Evolutionary conservation across 73 alveolate species (phyloP).

Genomic region (Symbiodinium pilosum): DNA sequence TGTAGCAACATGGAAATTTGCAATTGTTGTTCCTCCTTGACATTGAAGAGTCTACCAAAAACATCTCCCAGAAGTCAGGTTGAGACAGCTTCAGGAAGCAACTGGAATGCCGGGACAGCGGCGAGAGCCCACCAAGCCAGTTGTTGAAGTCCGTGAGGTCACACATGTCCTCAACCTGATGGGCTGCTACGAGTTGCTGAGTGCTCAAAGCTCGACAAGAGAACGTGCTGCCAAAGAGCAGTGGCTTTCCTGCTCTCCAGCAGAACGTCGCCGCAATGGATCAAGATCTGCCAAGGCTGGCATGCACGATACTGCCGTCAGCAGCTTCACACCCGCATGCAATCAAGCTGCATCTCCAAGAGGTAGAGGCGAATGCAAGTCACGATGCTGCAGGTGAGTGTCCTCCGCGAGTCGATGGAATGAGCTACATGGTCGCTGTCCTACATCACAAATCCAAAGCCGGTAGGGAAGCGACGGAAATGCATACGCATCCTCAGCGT

Average conservation of each 20-base stretch:
- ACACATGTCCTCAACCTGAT: not conserved
- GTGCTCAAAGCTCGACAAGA: no score
- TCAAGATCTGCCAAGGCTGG: constrained; percentile 12
- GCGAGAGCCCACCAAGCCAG: not conserved
- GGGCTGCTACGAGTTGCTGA: not conserved
- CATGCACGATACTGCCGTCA: not conserved
- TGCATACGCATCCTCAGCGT: not conserved
- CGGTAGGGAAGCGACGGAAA: not conserved
- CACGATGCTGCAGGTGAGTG: constrained; percentile 57
- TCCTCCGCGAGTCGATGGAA: no score
- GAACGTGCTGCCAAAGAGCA: not conserved
- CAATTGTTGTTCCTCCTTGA: not conserved
- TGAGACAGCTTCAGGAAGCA: not conserved
- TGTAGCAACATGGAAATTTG: no score
- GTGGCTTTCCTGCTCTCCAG: constrained; percentile 52
- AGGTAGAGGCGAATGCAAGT: constrained; percentile 19
- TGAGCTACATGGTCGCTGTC: no score
- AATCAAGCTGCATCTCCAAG: constrained; percentile 34
- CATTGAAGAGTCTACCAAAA: not conserved
- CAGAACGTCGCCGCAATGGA: constrained; percentile 85
- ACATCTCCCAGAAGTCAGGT: not conserved
- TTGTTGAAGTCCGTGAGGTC: not conserved
- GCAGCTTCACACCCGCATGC: not conserved
- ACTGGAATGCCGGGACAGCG: not conserved
- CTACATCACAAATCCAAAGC: no score